Evolutionary conservation across 2,329 filamentous ascomycete species (phyloP).

Genomic region (Thyridium curvatum): DNA sequence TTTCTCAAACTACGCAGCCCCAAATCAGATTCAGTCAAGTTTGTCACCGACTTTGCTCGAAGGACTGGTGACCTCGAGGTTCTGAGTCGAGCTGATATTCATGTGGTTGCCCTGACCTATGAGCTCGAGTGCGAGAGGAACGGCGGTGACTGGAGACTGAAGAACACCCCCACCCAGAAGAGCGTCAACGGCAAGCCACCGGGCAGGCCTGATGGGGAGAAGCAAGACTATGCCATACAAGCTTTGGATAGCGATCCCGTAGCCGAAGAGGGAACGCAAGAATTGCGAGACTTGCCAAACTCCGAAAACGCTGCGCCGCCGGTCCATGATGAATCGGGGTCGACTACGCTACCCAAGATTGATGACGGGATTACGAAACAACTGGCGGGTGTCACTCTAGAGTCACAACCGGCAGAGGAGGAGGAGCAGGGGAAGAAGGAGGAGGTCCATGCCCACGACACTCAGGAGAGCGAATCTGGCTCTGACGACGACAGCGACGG

Average conservation of each 20-base stretch:
- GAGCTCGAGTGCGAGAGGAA: constrained; percentile 91
- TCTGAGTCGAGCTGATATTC: constrained; percentile 81
- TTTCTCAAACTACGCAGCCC: constrained; percentile 77
- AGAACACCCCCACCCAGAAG: constrained; percentile 75
- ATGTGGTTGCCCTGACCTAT: constrained; percentile 84
- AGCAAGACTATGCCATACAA: constrained; percentile 25
- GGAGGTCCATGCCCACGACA: too few species aligned
- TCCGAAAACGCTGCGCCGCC: too few species aligned
- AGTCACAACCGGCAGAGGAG: constrained; percentile 2
- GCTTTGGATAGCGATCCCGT: constrained; percentile 6
- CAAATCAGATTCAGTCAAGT: constrained; percentile 67
- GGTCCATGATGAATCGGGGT: too few species aligned
- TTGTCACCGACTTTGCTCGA: constrained; percentile 78
- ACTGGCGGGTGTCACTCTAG: not conserved
- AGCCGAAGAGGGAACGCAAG: too few species aligned
- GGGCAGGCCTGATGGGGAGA: not conserved
- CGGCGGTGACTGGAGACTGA: constrained; percentile 79
- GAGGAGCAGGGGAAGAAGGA: constrained; percentile 20
- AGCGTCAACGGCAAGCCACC: constrained; percentile 64
- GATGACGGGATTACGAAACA: too few species aligned
- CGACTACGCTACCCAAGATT: too few species aligned
- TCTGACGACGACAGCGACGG: constrained; percentile 55
- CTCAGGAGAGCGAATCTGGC: too few species aligned
- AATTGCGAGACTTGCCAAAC: too few species aligned
- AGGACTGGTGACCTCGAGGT: constrained; percentile 86